These are phyloP conservation scores for Nissolia schottii DNA, from an alignment of 306 rosid genomes.

Conservation along the genomic window DNA sequence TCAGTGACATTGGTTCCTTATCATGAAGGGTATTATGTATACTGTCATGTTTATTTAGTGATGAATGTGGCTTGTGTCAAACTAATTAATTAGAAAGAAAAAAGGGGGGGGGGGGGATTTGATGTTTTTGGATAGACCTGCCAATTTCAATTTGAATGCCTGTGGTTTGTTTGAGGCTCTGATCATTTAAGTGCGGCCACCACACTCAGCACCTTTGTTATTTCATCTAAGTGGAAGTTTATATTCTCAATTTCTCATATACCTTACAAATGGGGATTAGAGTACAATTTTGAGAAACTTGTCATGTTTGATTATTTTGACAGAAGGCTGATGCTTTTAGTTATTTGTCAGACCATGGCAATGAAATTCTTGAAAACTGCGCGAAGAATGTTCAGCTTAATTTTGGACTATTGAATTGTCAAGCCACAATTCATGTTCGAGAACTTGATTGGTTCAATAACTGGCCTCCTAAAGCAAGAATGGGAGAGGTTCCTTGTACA, in stretches of 20 bases:
- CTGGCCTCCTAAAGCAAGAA: constrained; percentile 68
- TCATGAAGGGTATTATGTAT: too few relatives aligned
- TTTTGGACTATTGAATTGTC: constrained; percentile 40
- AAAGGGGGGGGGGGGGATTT: too few relatives aligned
- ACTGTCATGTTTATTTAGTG: too few relatives aligned
- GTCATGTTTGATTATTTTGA: constrained; percentile 8
- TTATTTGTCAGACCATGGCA: constrained; percentile 65
- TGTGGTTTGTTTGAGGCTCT: background rate
- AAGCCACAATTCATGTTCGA: constrained; percentile 50
- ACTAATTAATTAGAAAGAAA: too few relatives aligned
- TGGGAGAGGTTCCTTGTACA: constrained; percentile 33
- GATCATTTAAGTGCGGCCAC: background rate
- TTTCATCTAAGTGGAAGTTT: background rate
- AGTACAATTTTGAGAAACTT: background rate
- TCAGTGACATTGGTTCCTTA: too few relatives aligned
- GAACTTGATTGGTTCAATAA: constrained; percentile 82
- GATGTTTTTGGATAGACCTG: too few relatives aligned
- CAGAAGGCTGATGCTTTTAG: constrained; percentile 1
- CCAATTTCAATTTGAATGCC: too few relatives aligned
- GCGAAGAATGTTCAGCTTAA: constrained; percentile 66
- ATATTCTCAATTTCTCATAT: background rate
- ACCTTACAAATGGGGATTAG: background rate
- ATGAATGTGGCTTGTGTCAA: too few relatives aligned
- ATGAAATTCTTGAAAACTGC: constrained; percentile 77
- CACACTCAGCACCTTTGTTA: background rate